These are phyloP conservation scores for Pseudonitzschia multistriata DNA, from an alignment of 108 stramenopile genomes.

Conservation along the genomic window DNA sequence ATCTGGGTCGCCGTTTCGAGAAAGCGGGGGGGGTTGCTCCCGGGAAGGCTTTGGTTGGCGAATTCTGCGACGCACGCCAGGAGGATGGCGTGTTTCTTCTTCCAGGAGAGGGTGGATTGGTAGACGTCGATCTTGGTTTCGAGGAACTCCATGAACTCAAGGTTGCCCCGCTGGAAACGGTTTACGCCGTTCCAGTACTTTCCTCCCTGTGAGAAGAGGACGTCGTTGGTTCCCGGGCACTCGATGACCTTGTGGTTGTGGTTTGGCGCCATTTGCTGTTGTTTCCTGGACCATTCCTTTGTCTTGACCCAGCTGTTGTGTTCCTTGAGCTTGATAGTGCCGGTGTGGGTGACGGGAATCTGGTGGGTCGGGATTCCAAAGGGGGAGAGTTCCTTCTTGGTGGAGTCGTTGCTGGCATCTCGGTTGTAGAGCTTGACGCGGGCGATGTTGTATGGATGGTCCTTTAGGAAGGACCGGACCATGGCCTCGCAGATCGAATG, in stretches of 20 bases:
- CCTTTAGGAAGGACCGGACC: neutral
- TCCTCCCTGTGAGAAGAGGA: slow-evolving; percentile 5
- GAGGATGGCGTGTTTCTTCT: slow-evolving; percentile 6
- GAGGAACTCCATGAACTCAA: slow-evolving; percentile 10
- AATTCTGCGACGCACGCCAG: neutral
- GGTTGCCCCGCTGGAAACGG: slow-evolving; percentile 11
- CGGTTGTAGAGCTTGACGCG: neutral
- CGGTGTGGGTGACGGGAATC: slow-evolving; percentile 16
- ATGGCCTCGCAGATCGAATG: neutral
- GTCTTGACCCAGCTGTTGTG: slow-evolving; percentile 27
- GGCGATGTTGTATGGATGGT: neutral
- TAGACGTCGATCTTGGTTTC: slow-evolving; percentile 13
- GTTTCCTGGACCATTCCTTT: slow-evolving; percentile 3
- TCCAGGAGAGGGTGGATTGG: slow-evolving; percentile 2
- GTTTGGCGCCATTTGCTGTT: neutral
- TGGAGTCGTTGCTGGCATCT: slow-evolving; percentile 3
- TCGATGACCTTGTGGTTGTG: neutral
- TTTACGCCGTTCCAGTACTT: slow-evolving; percentile 13
- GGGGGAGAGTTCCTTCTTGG: slow-evolving; percentile 12
- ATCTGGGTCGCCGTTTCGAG: slow-evolving; percentile 2
- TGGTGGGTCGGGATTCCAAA: slow-evolving; percentile 23
- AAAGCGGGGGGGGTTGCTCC: neutral
- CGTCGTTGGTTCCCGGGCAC: slow-evolving; percentile 12
- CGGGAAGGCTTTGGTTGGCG: neutral
- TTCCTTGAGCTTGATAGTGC: slow-evolving; percentile 5